Base-by-base conservation (phyloP, 495 filamentous ascomycete genomes). In the Neurospora cerealis region DNA sequence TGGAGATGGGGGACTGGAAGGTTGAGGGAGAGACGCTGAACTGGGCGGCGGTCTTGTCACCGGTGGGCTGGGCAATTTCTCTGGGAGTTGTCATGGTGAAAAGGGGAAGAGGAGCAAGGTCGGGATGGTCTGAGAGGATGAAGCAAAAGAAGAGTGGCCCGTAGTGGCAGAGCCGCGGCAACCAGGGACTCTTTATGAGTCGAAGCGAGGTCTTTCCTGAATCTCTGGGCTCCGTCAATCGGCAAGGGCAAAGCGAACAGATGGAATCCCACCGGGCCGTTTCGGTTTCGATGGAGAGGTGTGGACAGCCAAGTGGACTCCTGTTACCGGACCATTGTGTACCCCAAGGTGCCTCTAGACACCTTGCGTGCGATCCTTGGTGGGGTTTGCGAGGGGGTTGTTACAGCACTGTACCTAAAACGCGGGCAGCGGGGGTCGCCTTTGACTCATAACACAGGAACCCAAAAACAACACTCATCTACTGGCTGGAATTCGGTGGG, bases 1-100 rank as follows among this genome's bases (percentile, higher is more conserved):
- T 81, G 73, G 38, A 38, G 89, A 86, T n/a, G 87, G 82, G 10
- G 87, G 90, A 91, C 75, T 90, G 86, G 80, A 93, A 93, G 21
- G 88, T 88, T 28, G 89, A 85, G 42, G 93, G 91, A 4, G 81
- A 83, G 28, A 75, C 77, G 76, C 83, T 84, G 71, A 88, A 81
- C 77, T 81, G 83, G 19, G 28, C 54, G 54, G 54, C 54, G 54
- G 54, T 66, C 28, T 73, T 70, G 74, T 78, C 72, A 80, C 72
- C 69, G 75, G 54, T 73, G 46, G 80, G 54, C 37, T 60, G 38
- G 15, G 71, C 72, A 70, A 87, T 87, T 70, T 85, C 81, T 79
- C 78, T 77, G 71, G 85, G 78, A 40, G 79, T 74, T 28, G 85
- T 78, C 84, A 86, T 85, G 54, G 66, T 81, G 69, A 73, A 73